These are phyloP conservation scores for Flaveria brownii DNA, from an alignment of 129 eudicot genomes.

Conservation along the genomic window DNA sequence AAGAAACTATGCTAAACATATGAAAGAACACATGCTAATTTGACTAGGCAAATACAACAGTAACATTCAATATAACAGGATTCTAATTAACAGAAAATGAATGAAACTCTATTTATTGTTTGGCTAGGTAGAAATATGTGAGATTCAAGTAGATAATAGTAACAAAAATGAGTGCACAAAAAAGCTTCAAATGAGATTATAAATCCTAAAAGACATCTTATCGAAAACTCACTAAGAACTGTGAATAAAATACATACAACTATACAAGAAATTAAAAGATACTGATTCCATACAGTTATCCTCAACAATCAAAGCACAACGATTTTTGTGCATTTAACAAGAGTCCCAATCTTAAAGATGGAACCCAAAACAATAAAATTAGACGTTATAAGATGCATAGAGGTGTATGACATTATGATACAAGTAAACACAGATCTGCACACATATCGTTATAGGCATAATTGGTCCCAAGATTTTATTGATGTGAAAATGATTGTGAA, in stretches of 20 bases:
- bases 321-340: neutral
- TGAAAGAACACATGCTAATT: neutral
- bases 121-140: neutral
- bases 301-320: neutral
- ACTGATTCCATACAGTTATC: neutral
- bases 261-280: neutral
- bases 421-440: slow-evolving; percentile 4
- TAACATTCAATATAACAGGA: neutral
- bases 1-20: slow-evolving; percentile 7
- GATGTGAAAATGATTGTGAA: neutral
- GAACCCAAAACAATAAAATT: neutral
- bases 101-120: neutral
- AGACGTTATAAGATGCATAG: neutral
- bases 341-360: neutral
- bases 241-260: neutral
- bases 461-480: neutral
- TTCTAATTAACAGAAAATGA: neutral
- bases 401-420: neutral
- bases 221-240: slow-evolving; percentile 11
- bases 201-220: neutral
- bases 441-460: neutral
- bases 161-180: neutral
- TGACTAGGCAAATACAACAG: neutral
- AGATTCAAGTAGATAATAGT: neutral
- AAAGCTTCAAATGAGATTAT: neutral